Base-by-base conservation (phyloP, 768 basidiomycete species). In the Krasilnikovozyma curviuscula region DNA sequence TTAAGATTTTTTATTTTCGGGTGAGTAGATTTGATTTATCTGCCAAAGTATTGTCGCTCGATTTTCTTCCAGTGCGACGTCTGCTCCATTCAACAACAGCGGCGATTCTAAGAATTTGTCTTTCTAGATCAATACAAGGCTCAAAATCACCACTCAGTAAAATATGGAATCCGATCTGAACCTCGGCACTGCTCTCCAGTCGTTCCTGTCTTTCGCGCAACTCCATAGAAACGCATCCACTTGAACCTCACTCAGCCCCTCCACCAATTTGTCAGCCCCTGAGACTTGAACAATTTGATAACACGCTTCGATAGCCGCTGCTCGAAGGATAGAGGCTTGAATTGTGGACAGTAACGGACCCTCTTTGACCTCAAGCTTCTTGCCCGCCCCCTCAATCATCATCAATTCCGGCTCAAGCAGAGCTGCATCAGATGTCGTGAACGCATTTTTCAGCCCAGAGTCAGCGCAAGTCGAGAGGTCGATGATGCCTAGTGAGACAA, bases 221-320 rank as follows among this genome's bases (percentile, higher is more conserved):
- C 75, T 69, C 80, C 83, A 82, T n/a, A 85, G 61, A 81, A 81
- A 86, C 57, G 71, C 72, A 57, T 84, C 78, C 50, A 84, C 52
- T 38, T 74, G 69, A 4, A 77, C 75, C 24, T 75, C 64, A 0
- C 68, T 74, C 30, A 86, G 67, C 3, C 67, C 64, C 28, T 56
- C 57, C 4, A 55, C 55, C 31, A 58, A 21, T 70, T 52, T 23
- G 62, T 65, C 47, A 62, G 41, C 46, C 21, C 35, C 71, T 16
- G 77, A 79, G 25, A 62, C 63, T 44, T 73, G 66, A 14, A 78
- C 66, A 32, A 84, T 78, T 50, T 73, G 63, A 57, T 82, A 76
- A 58, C 81, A 81, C 12, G 81, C 82, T 57, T 81, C 75, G 28
- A 88, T 71, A 2, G 83, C 78, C 3, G 83, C 78, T 5, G 81